Percentiles rank a stretch among this genome's conserved stretches.
Evolutionary conservation across 2,329 filamentous ascomycete genomes (phyloP).

Genomic region (Ophiostoma populinum): DNA sequence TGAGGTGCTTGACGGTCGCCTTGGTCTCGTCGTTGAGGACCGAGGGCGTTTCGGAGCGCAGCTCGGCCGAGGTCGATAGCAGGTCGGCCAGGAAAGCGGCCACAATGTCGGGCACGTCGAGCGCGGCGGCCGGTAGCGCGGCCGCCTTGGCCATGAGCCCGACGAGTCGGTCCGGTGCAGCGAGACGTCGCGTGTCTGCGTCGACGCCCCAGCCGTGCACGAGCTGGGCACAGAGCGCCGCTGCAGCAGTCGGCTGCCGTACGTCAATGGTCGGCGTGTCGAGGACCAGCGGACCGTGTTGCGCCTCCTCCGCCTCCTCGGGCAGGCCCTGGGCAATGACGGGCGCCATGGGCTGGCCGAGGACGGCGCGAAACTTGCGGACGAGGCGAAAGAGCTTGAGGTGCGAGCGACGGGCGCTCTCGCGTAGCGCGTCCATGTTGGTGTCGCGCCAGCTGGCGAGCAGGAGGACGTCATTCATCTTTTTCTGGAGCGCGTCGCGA

Average conservation of each 20-base stretch:
- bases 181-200: conserved; percentile 42
- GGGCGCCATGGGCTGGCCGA: conserved; percentile 57
- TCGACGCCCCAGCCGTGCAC: conserved; percentile 22
- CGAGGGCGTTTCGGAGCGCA: conserved; percentile 69
- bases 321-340: conserved; percentile 44
- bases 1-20: conserved; percentile 68
- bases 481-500: conserved; percentile 66
- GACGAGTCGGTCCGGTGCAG: conserved; percentile 51
- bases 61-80: conserved; percentile 47
- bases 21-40: conserved; percentile 79
- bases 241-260: conserved; percentile 12
- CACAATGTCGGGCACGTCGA: conserved; percentile 42
- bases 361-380: conserved; percentile 67
- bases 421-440: conserved; percentile 74
- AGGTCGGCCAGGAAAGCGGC: conserved; percentile 53
- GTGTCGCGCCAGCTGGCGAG: conserved; percentile 97
- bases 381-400: conserved; percentile 83
- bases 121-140: conserved; percentile 19
- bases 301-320: conserved; percentile 22
- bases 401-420: conserved; percentile 82
- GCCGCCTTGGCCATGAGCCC: conserved; percentile 42
- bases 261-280: conserved; percentile 1
- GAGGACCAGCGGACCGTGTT: conserved; percentile 5
- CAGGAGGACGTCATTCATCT: conserved; percentile 82
- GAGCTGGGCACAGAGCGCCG: conserved; percentile 17